Base-by-base conservation (phyloP, 1,139 yeast genomes). In the Saccharomyces hybrid region DNA sequence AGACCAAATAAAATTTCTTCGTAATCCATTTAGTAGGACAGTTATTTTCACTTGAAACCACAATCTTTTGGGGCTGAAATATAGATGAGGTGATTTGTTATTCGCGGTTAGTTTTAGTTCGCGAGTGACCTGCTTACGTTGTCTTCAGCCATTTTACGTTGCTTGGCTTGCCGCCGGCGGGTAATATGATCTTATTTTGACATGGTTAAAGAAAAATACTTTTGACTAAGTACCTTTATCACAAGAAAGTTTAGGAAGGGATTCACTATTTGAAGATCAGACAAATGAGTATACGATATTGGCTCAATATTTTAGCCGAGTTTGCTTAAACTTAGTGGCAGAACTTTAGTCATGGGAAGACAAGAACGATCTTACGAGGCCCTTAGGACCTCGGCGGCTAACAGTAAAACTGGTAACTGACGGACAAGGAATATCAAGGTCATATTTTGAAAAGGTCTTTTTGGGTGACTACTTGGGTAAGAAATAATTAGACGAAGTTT, bases 1-100 rank as follows among this genome's bases (percentile, higher is more conserved):
- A 69, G 57, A 1, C 63, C 67, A 55, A 63, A 65, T 13, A 67
- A 49, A 20, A 69, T 57, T 14, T 56, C 54, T 50, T 68, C 71
- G 59, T 63, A 68, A 50, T 68, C 70, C 72, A 69, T 69, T 11
- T 13, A 29, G 32, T 9, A 29, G 13, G 5, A 11, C 32, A 9
- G n/a, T 29, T 13, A 11, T 5, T 29, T 11, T n/a, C 5, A 29
- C n/a, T 11, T 29, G n/a, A 9, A 29, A 29, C 32, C n/a, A 13
- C 32, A 11, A 29, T 9, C n/a, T 11, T 11, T 11, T 13, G 13
- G n/a, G 11, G 32, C n/a, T 29, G 32, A 13, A 29, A 29, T 11
- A 11, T 11, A 29, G 6, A 11, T 29, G n/a, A 29, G n/a, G n/a
- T 9, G 32, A 29, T 5, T 11, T 4, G n/a, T 5, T 11, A 13